phyloP scores from a whole-genome alignment of 1,139 yeast species.

The Candida gigantensis region DNA sequence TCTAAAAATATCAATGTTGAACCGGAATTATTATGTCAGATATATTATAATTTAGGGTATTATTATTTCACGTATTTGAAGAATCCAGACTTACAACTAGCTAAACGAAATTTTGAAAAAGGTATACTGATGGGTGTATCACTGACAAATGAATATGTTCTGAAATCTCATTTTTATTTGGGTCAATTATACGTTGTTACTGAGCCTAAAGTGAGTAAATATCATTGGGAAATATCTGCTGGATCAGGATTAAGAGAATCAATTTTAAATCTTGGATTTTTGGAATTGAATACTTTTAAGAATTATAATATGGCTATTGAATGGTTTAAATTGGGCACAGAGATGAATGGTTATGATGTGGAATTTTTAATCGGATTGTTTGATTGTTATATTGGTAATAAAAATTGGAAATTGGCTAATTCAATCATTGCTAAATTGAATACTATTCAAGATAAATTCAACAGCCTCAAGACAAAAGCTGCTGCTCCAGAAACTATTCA shows the following conservation, averaged over 20 bases:
- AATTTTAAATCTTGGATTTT: conserved; percentile 73
- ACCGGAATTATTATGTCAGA: conserved; percentile 69
- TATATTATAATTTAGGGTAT: conserved; percentile 68
- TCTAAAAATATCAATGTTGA: conserved; percentile 33
- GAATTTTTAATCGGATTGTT: conserved; percentile 75
- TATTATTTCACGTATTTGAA: conserved; percentile 51
- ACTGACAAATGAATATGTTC: conserved; percentile 46
- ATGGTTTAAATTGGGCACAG: conserved; percentile 85
- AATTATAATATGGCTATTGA: conserved; percentile 59
- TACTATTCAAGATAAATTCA: conserved; percentile 22
- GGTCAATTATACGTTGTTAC: conserved; percentile 62
- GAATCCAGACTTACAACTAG: conserved; percentile 48
- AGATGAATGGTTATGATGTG: conserved; percentile 51
- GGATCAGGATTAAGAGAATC: conserved; percentile 74
- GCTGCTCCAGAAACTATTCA: conserved; percentile 26
- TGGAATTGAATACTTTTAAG: conserved; percentile 70
- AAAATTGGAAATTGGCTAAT: conserved; percentile 30
- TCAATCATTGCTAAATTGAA: conserved; percentile 28
- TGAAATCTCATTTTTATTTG: conserved; percentile 74
- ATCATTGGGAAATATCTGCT: conserved; percentile 77
- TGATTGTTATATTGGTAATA: conserved; percentile 47
- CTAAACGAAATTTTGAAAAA: conserved; percentile 60
- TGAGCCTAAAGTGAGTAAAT: conserved; percentile 60
- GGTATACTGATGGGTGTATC: conserved; percentile 55
- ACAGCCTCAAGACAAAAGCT: conserved; percentile 9